phyloP scores from a whole-genome alignment of 164 flowering plant genomes.

The Saururus chinensis region DNA sequence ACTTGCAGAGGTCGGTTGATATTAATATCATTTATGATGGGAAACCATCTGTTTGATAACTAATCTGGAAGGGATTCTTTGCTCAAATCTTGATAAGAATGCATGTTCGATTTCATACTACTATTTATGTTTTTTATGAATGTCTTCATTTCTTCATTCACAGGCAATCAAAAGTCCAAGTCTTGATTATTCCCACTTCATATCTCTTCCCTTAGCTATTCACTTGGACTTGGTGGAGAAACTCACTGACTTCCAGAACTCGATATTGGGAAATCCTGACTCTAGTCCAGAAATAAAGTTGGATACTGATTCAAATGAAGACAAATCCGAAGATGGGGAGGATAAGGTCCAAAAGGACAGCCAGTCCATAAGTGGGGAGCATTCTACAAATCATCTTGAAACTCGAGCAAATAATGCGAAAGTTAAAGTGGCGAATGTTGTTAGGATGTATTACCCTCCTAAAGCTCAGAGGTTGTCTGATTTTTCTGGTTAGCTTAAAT shows the following conservation, averaged over 20 bases:
- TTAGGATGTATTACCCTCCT: constrained; percentile 39
- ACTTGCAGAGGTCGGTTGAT: constrained; percentile 56
- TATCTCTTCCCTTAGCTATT: constrained; percentile 91
- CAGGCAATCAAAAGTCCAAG: constrained; percentile 67
- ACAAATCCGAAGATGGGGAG: constrained; percentile 27
- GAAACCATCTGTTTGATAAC: background rate
- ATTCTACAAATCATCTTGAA: constrained; percentile 41
- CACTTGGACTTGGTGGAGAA: constrained; percentile 78
- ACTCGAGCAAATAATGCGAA: constrained; percentile 29
- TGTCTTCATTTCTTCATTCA: background rate
- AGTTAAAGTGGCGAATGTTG: constrained; percentile 28
- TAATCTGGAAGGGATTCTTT: too few species aligned
- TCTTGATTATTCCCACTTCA: constrained; percentile 81
- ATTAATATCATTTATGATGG: too few species aligned
- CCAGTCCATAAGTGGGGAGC: constrained; percentile 12
- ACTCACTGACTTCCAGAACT: constrained; percentile 66
- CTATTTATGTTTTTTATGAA: background rate
- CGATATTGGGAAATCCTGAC: constrained; percentile 37
- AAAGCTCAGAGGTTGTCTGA: constrained; percentile 25
- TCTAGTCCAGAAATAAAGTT: constrained; percentile 15
- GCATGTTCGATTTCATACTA: too few species aligned
- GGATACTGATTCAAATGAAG: constrained; percentile 30
- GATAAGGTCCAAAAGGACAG: constrained; percentile 17
- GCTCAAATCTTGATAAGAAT: too few species aligned
- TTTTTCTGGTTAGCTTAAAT: background rate